A percentile compares a stretch with the other conserved stretches of the same genome.
These are phyloP conservation scores for Diaporthe citri DNA, from an alignment of 2,329 filamentous ascomycete genomes.

Conservation along the genomic window DNA sequence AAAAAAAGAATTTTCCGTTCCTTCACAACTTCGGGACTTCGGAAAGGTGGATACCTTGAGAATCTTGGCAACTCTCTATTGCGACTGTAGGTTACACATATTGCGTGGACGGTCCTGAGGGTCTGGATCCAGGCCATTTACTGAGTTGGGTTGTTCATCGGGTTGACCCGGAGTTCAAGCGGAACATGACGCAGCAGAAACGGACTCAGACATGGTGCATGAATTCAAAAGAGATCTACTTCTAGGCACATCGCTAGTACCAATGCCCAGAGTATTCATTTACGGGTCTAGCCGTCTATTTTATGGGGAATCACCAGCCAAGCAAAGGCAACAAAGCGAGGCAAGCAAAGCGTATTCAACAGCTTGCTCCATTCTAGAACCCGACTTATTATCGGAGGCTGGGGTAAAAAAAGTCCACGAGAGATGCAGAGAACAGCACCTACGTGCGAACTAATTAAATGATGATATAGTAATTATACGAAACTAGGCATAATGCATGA, in stretches of 20 bases:
- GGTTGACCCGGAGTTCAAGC: not conserved
- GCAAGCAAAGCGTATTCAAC: not conserved
- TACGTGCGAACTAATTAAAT: too few relatives aligned
- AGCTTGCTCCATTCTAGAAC: not conserved
- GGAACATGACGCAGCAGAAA: not conserved
- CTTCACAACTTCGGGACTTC: slow-evolving; percentile 25
- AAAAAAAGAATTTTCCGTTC: slow-evolving; percentile 6
- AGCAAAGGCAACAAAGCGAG: not conserved
- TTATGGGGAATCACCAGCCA: not conserved
- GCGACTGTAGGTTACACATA: slow-evolving; percentile 1
- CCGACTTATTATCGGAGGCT: not conserved
- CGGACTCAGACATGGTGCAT: not conserved
- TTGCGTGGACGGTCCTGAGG: not conserved
- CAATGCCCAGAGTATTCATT: not conserved
- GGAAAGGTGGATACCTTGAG: slow-evolving; percentile 26
- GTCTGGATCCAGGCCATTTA: not conserved
- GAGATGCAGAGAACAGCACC: not conserved
- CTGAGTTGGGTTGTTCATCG: not conserved
- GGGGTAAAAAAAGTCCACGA: not conserved
- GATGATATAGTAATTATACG: too few relatives aligned
- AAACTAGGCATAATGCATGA: too few relatives aligned
- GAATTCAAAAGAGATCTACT: not conserved
- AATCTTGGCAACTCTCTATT: slow-evolving; percentile 1
- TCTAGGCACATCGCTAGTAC: not conserved
- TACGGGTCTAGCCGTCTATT: not conserved